phyloP scores from a whole-genome alignment of 2,329 filamentous ascomycete genomes.

The Fusarium devonianum region DNA sequence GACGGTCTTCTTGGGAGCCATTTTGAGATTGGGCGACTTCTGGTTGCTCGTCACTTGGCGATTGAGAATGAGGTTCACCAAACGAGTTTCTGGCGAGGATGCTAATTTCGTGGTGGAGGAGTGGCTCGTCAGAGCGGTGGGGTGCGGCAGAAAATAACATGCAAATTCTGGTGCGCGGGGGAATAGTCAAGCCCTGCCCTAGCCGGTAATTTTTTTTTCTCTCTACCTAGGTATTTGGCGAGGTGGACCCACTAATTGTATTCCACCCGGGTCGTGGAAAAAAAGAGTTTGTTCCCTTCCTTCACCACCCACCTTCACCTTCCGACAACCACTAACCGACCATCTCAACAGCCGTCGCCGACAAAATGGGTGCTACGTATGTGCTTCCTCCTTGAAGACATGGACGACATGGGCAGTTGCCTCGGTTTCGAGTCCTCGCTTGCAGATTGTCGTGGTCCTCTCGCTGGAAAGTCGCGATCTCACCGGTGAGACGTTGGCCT shows the following conservation, averaged over 20 bases:
- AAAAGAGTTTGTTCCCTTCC: constrained; percentile 15
- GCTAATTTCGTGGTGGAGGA: constrained; percentile 38
- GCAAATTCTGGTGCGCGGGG: constrained; percentile 33
- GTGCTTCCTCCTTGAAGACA: constrained; percentile 51
- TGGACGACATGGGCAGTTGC: constrained; percentile 47
- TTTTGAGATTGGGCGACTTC: constrained; percentile 62
- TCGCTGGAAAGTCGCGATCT: constrained; percentile 67
- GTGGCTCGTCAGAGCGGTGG: constrained; percentile 46
- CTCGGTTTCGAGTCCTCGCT: constrained; percentile 57
- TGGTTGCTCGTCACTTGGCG: constrained; percentile 47
- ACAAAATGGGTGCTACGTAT: constrained; percentile 63
- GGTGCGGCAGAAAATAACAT: constrained; percentile 47
- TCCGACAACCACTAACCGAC: constrained; percentile 51
- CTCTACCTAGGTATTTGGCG: neutral
- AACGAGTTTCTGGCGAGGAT: constrained; percentile 38
- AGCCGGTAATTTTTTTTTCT: constrained; percentile 35
- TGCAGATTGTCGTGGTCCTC: constrained; percentile 84
- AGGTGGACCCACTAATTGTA: constrained; percentile 8
- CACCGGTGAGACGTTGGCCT: constrained; percentile 45
- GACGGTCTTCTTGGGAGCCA: constrained; percentile 92
- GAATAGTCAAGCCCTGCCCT: constrained; percentile 46
- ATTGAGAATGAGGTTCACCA: constrained; percentile 45
- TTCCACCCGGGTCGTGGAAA: constrained; percentile 29
- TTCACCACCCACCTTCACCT: constrained; percentile 30
- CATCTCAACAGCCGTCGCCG: constrained; percentile 49